Evolutionary conservation across 2,329 filamentous ascomycete genomes (phyloP).

Genomic region (Aspergillus clavatus): DNA sequence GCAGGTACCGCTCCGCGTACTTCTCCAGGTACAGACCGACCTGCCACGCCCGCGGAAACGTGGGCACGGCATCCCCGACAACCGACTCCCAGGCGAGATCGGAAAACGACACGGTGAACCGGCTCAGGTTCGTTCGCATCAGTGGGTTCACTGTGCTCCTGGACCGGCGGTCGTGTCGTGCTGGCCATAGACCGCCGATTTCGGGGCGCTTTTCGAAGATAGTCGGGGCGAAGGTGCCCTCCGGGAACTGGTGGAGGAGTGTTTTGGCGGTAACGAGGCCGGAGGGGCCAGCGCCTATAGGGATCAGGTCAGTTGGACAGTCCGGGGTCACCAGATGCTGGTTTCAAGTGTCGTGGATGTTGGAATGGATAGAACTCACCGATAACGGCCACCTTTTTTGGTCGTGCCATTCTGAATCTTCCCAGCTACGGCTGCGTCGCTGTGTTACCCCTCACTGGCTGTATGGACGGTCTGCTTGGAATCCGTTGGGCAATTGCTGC

Average conservation of each 20-base stretch:
- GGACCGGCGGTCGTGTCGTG: conserved; percentile 29
- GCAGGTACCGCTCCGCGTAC: conserved; percentile 58
- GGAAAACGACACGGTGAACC: conserved; percentile 59
- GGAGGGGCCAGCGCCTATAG: conserved; percentile 61
- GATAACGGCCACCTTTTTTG: conserved; percentile 51
- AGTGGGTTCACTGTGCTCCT: conserved; percentile 53
- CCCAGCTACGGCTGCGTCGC: neutral
- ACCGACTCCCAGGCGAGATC: conserved; percentile 65
- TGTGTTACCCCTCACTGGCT: neutral
- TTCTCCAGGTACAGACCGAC: conserved; percentile 66
- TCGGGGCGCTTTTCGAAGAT: conserved; percentile 63
- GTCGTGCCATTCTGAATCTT: conserved; percentile 8
- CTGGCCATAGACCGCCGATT: conserved; percentile 76
- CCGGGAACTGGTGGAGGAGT: conserved; percentile 56
- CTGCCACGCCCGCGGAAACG: conserved; percentile 73
- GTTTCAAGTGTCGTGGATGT: no score
- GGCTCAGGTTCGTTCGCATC: conserved; percentile 61
- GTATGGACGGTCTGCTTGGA: neutral
- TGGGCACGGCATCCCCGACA: conserved; percentile 43
- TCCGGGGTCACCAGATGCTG: no score
- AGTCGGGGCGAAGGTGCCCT: conserved; percentile 58
- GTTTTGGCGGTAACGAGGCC: conserved; percentile 69
- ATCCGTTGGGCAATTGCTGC: no score
- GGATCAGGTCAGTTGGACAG: neutral
- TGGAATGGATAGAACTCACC: conserved; percentile 30